These are phyloP conservation scores for Trichoderma brevicompactum DNA, from an alignment of 2,329 filamentous ascomycete genomes.

Conservation along the genomic window DNA sequence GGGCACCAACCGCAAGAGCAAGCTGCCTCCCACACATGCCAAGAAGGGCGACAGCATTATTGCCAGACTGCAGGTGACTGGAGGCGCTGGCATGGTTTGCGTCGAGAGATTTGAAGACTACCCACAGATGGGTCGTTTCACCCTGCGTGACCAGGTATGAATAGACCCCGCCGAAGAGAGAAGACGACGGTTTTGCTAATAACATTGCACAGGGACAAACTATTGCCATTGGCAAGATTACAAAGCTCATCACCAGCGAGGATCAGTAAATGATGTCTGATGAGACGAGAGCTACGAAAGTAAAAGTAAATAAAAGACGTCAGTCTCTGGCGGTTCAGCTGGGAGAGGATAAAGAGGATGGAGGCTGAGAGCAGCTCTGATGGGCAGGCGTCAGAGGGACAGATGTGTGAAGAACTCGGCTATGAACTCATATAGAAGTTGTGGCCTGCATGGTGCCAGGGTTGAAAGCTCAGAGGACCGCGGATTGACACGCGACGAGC, in stretches of 20 bases:
- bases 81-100: conserved; percentile 84
- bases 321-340: background rate
- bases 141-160: conserved; percentile 79
- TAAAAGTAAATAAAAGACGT: background rate
- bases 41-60: conserved; percentile 84
- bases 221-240: conserved; percentile 99
- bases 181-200: background rate
- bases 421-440: conserved; percentile 4
- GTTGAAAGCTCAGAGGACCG: conserved; percentile 3
- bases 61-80: conserved; percentile 84
- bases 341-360: background rate
- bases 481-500: conserved; percentile 5
- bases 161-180: background rate
- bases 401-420: conserved; percentile 8
- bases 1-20: conserved; percentile 90
- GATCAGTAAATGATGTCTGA: background rate
- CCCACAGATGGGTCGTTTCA: conserved; percentile 89
- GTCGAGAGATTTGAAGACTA: conserved; percentile 96
- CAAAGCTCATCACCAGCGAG: conserved; percentile 67
- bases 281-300: background rate
- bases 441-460: conserved; percentile 7
- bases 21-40: conserved; percentile 88
- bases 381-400: conserved; percentile 4
- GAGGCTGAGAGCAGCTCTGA: conserved; percentile 1
- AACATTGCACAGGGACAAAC: conserved; percentile 77